Evolutionary conservation across 129 eudicot species (phyloP).

Genomic region (Flaveria brownii): DNA sequence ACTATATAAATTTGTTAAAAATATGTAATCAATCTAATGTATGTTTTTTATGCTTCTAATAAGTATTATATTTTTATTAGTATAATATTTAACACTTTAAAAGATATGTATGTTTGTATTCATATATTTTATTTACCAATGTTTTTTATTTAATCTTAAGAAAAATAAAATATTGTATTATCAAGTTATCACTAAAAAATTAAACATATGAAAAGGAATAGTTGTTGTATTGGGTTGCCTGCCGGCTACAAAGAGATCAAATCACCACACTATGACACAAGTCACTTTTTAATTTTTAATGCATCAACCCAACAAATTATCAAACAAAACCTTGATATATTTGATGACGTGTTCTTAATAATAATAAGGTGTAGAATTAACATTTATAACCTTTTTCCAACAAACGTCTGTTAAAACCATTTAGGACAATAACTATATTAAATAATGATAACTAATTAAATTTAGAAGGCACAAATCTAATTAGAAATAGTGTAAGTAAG

Average conservation of each 20-base stretch:
- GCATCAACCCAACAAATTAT: conserved; percentile 6
- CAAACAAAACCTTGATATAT: not conserved
- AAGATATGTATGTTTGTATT: not conserved
- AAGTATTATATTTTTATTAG: no score
- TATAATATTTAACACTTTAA: no score
- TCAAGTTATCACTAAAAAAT: not conserved
- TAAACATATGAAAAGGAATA: not conserved
- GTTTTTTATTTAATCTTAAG: not conserved
- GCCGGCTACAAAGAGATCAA: conserved; percentile 30
- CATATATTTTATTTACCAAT: not conserved
- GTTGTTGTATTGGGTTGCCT: conserved; percentile 14
- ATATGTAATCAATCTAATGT: no score
- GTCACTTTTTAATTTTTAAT: not conserved
- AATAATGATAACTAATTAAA: not conserved
- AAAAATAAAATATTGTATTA: not conserved
- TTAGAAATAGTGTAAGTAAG: not conserved
- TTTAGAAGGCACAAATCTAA: not conserved
- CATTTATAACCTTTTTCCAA: not conserved
- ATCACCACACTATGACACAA: not conserved
- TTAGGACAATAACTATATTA: not conserved
- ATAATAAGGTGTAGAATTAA: not conserved
- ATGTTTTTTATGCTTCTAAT: no score
- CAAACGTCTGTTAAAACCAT: not conserved
- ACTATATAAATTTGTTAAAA: no score
- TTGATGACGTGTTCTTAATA: not conserved